Base-by-base conservation (phyloP, 177 flowering plant species). In the Telopea speciosissima region DNA sequence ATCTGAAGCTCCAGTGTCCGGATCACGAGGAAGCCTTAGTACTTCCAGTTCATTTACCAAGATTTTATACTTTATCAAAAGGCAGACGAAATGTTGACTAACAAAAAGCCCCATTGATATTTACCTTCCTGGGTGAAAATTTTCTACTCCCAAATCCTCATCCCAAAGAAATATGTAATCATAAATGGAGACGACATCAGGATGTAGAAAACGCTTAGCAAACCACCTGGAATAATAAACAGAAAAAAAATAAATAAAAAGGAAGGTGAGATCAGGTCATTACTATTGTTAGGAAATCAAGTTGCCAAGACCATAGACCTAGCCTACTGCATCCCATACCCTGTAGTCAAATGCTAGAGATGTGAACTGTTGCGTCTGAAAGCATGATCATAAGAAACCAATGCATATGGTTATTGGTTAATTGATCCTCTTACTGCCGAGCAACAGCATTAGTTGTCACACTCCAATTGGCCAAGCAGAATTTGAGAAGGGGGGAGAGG, bases 71-170 rank as follows among this genome's bases (percentile, higher is more conserved):
- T 52, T 52, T 5, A 14, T 52, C 19, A 52, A 14, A 52, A 14
- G 17, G 17, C 19, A 14, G 5, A 52, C 19, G 5, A 14, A 52
- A 52, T 2, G 19, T 2, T 14, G 17, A 61, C 12, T 33, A 70
- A 73, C 8, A 5, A 33, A 63, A 65, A 65, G 24, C 24, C 54
- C 3, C 9, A 24, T 59, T 59, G 24, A 59, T 59, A 59, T 59
- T 21, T 19, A 60, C 63, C 63, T 60, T 23, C 63, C 26, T 0
- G 63, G 63, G 28, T 60, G 63, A 19, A 60, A 24, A 60, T 60
- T 60, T 23, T 60, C 63, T 8, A 60, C 89, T 60, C 25, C 63
- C 26, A 60, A 60, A 60, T 60, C 63, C n/a, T 60, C 63, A 23
- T 60, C 63, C 63, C 26, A 60, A 1, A 60, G 25, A 60, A 60